Evolutionary conservation across 371 early-diverging fungal genomes (phyloP), one percentile per base, ranked within the genome.

Genomic region (Batrachochytrium dendrobatidis): DNA sequence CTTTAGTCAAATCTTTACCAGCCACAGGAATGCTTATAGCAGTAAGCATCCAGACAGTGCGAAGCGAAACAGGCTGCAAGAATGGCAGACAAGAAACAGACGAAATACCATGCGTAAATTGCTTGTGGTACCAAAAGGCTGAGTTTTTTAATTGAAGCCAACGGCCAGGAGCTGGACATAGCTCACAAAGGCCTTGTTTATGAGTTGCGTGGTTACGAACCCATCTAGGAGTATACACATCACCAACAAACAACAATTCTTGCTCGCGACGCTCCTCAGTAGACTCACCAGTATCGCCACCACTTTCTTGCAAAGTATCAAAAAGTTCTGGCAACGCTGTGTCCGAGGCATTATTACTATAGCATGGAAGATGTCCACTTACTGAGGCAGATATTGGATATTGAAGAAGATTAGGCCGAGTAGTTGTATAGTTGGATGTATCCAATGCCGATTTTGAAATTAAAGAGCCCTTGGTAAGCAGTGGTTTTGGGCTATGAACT

Each of bases 81-180:
- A 93, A 93, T 25, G 83, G 79, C 59, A 81, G 76, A 24, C 94
- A 91, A 25, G 94, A 87, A 0, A 89, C 86, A 0, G 91, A 88
- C 17, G 91, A 92, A n/a, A 94, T 90, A 34, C 94, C 94, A 61
- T 94, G 88, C 55, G 76, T 85, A 67, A 91, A 92, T 69, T 94
- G 92, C 72, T 89, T 94, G 74, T 94, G 94, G 64, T 94, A 93
- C 94, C 94, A 94, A 60, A 77, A 94, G 3, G 94, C 93, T 59
- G 89, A 88, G 67, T 91, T 92, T 66, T 94, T 94, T 24, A 94
- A 78, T 66, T 94, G 90, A 33, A 94, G 73, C 93, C 94, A 94
- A 66, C 85, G 85, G 3, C 89, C 91, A 10, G 91, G 90, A 8
- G 31, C 31, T 44, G 72, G 68, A 68, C 94, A 94, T 3, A 85